A percentile compares a stretch with the other conserved stretches of the same genome.
Conservation (phyloP, 1,139 yeast genomes). For the Suzukiozyma palmioleophila region DNA sequence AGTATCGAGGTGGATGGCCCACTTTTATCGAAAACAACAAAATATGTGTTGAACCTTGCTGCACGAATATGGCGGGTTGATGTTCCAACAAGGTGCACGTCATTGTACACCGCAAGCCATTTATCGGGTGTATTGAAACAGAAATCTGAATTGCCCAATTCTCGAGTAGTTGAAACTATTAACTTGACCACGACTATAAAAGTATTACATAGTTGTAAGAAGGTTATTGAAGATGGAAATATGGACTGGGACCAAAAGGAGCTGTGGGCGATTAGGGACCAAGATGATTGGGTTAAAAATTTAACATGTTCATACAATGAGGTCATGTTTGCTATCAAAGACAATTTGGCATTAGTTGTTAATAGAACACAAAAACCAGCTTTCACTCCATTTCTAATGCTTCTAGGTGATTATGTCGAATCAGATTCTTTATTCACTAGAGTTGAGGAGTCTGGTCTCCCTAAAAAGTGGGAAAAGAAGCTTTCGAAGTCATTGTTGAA, state of each 20-base stretch:
- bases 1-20: conserved; percentile 14
- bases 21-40: conserved; percentile 35
- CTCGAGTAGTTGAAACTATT: conserved; percentile 28
- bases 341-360: conserved; percentile 42
- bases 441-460: conserved; percentile 34
- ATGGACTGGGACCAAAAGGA: conserved; percentile 32
- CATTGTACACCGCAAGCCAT: conserved; percentile 53
- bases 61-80: conserved; percentile 62
- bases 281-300: conserved; percentile 48
- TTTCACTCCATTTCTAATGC: conserved; percentile 50
- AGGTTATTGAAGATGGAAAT: conserved; percentile 29
- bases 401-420: conserved; percentile 51
- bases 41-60: conserved; percentile 40
- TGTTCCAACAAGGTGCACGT: conserved; percentile 46
- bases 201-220: conserved; percentile 26
- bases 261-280: conserved; percentile 48
- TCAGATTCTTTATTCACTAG: conserved; percentile 41
- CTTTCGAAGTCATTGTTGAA: conserved; percentile 46
- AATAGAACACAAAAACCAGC: conserved; percentile 51
- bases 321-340: conserved; percentile 44
- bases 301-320: conserved; percentile 46
- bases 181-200: conserved; percentile 24
- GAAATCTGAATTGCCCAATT: conserved; percentile 16
- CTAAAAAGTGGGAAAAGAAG: conserved; percentile 49
- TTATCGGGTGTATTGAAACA: conserved; percentile 34